Percentiles rank a stretch among this genome's conserved stretches.
Conservation (phyloP, 331 rosid species). For the Stylosanthes scabra region DNA sequence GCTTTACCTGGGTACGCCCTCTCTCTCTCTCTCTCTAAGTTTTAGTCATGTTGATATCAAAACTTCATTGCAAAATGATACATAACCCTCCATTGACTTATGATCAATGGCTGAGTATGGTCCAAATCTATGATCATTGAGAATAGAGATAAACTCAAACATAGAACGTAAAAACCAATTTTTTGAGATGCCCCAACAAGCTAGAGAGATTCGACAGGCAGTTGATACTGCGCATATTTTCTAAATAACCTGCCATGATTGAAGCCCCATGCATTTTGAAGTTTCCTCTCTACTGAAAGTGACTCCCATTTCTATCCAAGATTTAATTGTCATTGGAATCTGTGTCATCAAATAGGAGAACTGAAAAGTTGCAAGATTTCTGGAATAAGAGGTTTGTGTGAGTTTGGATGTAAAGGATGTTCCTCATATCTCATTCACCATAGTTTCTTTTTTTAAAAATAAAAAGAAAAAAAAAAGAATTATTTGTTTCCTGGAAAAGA, state of each 20-base stretch:
- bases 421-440: conserved; percentile 11
- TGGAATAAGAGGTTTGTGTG: not conserved
- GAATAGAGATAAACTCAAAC: too few relatives aligned
- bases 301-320: not conserved
- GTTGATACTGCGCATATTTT: not conserved
- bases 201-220: too few relatives aligned
- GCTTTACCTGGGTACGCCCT: conserved; percentile 78
- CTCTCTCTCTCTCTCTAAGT: conserved; percentile 2
- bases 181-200: too few relatives aligned
- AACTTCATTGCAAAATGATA: too few relatives aligned
- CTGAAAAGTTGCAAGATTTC: conserved; percentile 8
- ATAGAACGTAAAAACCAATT: too few relatives aligned
- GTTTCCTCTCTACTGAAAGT: not conserved
- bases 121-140: too few relatives aligned
- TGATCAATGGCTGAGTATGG: too few relatives aligned
- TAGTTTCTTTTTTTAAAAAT: too few relatives aligned
- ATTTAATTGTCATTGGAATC: not conserved
- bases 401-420: not conserved
- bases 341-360: not conserved
- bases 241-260: not conserved
- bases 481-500: conserved; percentile 6
- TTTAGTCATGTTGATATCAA: too few relatives aligned
- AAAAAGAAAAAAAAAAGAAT: too few relatives aligned
- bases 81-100: too few relatives aligned
- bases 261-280: not conserved